Evolutionary conservation across 495 filamentous ascomycete genomes (phyloP), one percentile per base, ranked within the genome.

Genomic region (Schizothecium vesticola): DNA sequence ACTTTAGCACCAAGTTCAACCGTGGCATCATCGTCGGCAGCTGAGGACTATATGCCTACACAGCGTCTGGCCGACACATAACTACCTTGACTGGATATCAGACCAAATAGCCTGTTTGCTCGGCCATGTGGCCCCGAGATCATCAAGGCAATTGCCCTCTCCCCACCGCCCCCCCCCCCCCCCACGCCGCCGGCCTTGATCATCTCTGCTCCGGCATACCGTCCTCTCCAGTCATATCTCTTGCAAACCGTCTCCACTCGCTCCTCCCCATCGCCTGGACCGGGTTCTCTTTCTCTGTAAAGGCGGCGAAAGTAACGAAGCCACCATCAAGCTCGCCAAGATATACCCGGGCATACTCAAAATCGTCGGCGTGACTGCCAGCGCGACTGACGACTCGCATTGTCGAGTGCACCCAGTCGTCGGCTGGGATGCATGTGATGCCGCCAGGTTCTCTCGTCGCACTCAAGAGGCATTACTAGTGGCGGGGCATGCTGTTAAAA

Each of bases 41-140:
- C 5, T 66, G 69, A 16, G 74, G 73, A 1, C 26, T 77, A 4
- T 76, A 76, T 33, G 57, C 75, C 28, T 74, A 72, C 29, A 77
- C 74, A 16, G 65, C 71, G 0, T 62, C 64, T 9, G 77, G 77
- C 23, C 74, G 76, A 12, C 73, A 73, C 24, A 82, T 86, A n/a
- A n/a, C n/a, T n/a, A n/a, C 33, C 78, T 85, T 2, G 84, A 86
- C 71, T 86, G 80, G 77, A 87, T 85, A 0, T 86, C 85, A 0
- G 86, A 85, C 29, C 85, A 87, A 63, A 85, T 86, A 83, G 82
- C 81, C 21, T 86, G 81, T 24, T 75, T 87, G 0, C 77, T 88
- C 1, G 86, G 85, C n/a, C 86, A 88, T 67, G 80, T 0, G 81
- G 87, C 67, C 84, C 86, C 1, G 85, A 88, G 63, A 84, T 87